Evolutionary conservation across 2,329 filamentous ascomycete species (phyloP).

Genomic region (Fusarium sp.): DNA sequence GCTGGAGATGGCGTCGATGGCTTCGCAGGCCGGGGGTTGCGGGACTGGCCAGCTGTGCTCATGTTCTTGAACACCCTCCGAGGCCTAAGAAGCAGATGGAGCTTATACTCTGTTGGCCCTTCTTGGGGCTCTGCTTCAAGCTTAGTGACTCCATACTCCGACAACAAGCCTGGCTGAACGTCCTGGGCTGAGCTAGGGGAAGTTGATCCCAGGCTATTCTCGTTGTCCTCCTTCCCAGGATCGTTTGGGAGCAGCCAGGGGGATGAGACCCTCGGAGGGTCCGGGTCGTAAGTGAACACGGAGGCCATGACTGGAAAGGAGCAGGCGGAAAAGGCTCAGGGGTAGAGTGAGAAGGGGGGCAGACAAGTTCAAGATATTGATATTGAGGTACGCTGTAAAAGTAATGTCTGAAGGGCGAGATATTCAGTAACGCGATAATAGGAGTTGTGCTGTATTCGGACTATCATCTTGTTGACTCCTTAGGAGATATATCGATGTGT

Average conservation of each 20-base stretch:
- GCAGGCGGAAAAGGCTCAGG: background rate
- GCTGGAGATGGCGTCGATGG: conserved; percentile 49
- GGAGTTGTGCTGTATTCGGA: conserved; percentile 29
- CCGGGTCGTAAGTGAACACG: conserved; percentile 93
- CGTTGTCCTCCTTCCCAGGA: conserved; percentile 52
- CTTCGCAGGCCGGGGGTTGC: conserved; percentile 30
- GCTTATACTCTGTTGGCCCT: conserved; percentile 95
- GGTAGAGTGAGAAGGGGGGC: background rate
- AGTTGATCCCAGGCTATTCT: conserved; percentile 29
- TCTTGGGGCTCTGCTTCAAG: conserved; percentile 92
- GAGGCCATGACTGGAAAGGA: conserved; percentile 77
- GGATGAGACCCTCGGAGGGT: conserved; percentile 88
- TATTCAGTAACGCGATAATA: conserved; percentile 29
- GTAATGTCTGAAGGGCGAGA: conserved; percentile 15
- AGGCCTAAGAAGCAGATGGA: conserved; percentile 87
- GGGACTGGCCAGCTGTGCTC: conserved; percentile 64
- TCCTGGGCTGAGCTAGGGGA: conserved; percentile 43
- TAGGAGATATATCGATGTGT: conserved; percentile 13
- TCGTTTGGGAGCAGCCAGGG: conserved; percentile 81
- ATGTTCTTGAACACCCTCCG: conserved; percentile 79
- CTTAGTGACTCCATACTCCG: conserved; percentile 77
- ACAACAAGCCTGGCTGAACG: conserved; percentile 57
- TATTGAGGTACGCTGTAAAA: conserved; percentile 22
- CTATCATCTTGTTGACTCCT: conserved; percentile 44
- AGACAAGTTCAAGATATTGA: conserved; percentile 35